These are phyloP conservation scores for Coemansia sp. DNA, from an alignment of 192 early-diverging fungal genomes.

Conservation along the genomic window DNA sequence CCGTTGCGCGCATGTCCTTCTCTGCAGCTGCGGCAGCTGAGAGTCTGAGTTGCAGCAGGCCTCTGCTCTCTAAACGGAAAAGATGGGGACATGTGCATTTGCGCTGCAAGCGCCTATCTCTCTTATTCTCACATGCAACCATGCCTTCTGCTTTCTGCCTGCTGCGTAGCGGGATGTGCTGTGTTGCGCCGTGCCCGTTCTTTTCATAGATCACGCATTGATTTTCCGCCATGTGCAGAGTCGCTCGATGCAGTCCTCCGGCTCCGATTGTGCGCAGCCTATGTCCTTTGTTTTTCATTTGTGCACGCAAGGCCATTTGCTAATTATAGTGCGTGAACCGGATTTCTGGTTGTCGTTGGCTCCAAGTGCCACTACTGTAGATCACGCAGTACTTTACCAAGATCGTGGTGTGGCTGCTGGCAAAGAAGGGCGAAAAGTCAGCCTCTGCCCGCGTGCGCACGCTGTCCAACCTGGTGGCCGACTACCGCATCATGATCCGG, in stretches of 20 bases:
- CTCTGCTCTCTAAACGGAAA: constrained; percentile 1
- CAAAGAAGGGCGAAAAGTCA: constrained; percentile 55
- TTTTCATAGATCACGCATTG: too few relatives aligned
- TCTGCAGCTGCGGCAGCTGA: too few relatives aligned
- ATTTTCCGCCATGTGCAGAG: too few relatives aligned
- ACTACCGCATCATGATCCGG: constrained; percentile 90
- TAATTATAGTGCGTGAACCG: too few relatives aligned
- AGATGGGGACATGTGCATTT: background rate
- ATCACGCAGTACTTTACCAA: constrained; percentile 90
- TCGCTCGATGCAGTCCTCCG: too few relatives aligned
- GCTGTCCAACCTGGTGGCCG: constrained; percentile 79
- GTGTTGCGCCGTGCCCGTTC: too few relatives aligned
- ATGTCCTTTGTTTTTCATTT: too few relatives aligned
- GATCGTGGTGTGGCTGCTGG: constrained; percentile 76
- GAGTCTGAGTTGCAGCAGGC: background rate
- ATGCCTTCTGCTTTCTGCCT: background rate
- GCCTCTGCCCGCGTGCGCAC: constrained; percentile 71
- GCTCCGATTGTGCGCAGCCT: too few relatives aligned
- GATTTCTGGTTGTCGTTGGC: too few relatives aligned
- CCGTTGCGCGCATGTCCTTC: too few relatives aligned
- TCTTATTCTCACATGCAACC: background rate
- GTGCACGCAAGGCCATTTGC: too few relatives aligned
- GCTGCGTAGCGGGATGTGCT: background rate
- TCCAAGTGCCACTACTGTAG: constrained; percentile 47
- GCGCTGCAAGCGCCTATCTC: background rate